Percentiles rank a stretch among this genome's conserved stretches.
Evolutionary conservation across 345 rosid species (phyloP).

Genomic region (Eucalyptus coolabah): DNA sequence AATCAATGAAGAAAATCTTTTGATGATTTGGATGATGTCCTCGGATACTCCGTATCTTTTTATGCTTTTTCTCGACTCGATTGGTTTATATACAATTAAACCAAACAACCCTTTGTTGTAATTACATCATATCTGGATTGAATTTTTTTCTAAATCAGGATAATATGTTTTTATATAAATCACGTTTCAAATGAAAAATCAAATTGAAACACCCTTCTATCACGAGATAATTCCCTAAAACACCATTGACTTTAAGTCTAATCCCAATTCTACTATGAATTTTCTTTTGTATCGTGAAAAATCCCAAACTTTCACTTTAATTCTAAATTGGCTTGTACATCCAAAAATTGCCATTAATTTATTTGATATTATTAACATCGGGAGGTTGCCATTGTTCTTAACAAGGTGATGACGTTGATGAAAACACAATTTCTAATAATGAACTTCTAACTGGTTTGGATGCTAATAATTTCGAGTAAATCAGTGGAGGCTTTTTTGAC

Average conservation of each 20-base stretch:
- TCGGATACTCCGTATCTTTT: background rate
- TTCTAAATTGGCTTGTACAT: accelerated
- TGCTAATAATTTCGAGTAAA: background rate
- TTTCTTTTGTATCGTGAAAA: no score
- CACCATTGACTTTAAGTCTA: background rate
- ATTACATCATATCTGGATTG: background rate
- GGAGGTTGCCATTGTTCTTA: background rate
- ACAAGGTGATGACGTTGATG: no score
- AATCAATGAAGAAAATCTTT: background rate
- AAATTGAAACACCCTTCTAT: background rate
- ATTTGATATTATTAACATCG: no score
- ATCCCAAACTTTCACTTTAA: no score
- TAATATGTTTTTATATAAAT: background rate
- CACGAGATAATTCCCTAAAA: no score
- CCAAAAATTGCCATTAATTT: no score
- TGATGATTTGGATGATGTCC: background rate
- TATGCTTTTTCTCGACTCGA: background rate
- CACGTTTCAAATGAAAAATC: background rate
- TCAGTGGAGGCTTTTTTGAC: background rate
- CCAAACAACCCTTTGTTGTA: background rate
- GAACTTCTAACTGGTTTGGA: no score
- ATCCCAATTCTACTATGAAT: no score
- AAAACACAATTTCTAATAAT: no score
- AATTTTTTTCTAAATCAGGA: background rate
- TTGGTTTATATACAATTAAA: background rate